A percentile compares a stretch with the other conserved stretches of the same genome.
These are phyloP conservation scores for Magnusiomyces sp. DNA, from an alignment of 1,139 yeast genomes.

Conservation along the genomic window DNA sequence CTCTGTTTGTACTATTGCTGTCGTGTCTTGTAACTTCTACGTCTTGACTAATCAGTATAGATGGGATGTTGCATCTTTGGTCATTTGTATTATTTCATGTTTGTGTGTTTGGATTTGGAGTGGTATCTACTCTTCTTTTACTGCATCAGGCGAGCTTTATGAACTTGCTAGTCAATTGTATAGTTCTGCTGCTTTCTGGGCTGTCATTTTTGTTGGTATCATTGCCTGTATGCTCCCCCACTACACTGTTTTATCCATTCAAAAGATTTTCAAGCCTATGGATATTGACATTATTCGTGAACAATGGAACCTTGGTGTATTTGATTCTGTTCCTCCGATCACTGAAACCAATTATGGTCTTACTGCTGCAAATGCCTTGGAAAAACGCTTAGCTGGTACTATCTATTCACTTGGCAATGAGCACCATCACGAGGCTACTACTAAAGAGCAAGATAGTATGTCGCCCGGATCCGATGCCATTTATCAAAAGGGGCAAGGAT, in stretches of 20 bases:
- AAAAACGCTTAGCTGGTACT: conserved; percentile 1
- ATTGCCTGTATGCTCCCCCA: conserved; percentile 71
- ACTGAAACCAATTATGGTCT: conserved; percentile 14
- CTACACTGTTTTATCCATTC: conserved; percentile 53
- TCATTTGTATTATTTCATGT: conserved; percentile 58
- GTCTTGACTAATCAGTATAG: conserved; percentile 74
- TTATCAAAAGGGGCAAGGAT: neutral
- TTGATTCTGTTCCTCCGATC: conserved; percentile 15
- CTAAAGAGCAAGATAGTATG: no score
- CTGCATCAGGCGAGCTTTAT: conserved; percentile 61
- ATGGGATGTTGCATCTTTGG: conserved; percentile 88
- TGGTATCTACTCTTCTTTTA: conserved; percentile 72
- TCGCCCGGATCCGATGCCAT: no score
- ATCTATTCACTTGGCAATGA: no score
- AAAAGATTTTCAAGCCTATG: conserved; percentile 56
- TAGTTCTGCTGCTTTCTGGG: conserved; percentile 74
- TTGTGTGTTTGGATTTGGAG: conserved; percentile 78
- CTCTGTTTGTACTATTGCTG: conserved; percentile 70
- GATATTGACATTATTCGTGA: conserved; percentile 75
- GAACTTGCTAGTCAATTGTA: conserved; percentile 68
- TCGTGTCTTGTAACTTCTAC: conserved; percentile 71
- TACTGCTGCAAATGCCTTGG: conserved; percentile 11
- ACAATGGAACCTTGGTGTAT: conserved; percentile 26
- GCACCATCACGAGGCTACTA: no score
- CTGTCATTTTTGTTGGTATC: conserved; percentile 64